Percentiles rank a stretch among this genome's conserved stretches.
These are phyloP conservation scores for Neonectria faginata DNA, from an alignment of 2,329 filamentous ascomycete species.

Conservation along the genomic window DNA sequence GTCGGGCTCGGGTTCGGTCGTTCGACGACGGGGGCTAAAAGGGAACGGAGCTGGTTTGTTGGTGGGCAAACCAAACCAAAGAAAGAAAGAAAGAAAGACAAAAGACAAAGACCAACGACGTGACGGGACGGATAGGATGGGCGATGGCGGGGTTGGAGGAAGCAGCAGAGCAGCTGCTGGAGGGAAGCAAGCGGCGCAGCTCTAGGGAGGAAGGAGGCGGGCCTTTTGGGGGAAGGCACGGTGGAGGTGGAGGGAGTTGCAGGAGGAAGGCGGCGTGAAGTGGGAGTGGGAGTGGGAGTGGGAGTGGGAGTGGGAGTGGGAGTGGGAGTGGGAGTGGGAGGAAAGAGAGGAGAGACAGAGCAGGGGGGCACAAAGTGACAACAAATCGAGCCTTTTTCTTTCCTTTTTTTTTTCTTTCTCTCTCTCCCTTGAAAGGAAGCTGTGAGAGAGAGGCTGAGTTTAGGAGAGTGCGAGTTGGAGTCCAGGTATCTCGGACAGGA, in stretches of 20 bases:
- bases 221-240: constrained; percentile 19
- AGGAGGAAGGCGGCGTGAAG: constrained; percentile 16
- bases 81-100: constrained; percentile 6
- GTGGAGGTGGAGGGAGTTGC: constrained; percentile 4
- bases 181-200: constrained; percentile 31
- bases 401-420: no score
- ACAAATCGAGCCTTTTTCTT: not conserved
- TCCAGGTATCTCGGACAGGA: not conserved
- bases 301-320: constrained; percentile 1
- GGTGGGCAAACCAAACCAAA: constrained; percentile 24
- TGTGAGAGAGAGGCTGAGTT: not conserved
- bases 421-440: not conserved
- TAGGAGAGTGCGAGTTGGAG: not conserved
- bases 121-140: constrained; percentile 5
- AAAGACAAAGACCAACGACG: constrained; percentile 20
- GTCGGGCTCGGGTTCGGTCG: constrained; percentile 34
- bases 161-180: constrained; percentile 31
- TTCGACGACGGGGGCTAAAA: constrained; percentile 31
- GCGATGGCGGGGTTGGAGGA: constrained; percentile 45
- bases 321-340: constrained; percentile 9
- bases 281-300: constrained; percentile 10
- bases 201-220: constrained; percentile 19
- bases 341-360: constrained; percentile 3
- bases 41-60: constrained; percentile 36
- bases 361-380: not conserved